phyloP scores from a whole-genome alignment of 345 rosid genomes.

The Citrus inodora region DNA sequence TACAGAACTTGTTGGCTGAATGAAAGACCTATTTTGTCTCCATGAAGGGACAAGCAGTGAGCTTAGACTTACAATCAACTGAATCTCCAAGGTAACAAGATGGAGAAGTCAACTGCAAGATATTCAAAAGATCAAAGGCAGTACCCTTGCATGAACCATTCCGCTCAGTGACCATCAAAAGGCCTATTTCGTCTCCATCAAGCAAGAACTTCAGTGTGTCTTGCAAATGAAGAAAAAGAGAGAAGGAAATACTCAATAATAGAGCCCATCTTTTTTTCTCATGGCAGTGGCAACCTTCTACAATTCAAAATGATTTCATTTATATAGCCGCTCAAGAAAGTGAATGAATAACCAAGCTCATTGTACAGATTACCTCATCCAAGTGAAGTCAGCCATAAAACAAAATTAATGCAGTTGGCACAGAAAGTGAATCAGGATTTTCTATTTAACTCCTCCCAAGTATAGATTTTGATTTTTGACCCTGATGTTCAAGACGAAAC shows the following conservation, averaged over 20 bases:
- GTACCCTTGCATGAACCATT: background rate
- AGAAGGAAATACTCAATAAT: background rate
- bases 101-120: background rate
- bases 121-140: background rate
- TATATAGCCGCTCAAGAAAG: background rate
- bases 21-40: background rate
- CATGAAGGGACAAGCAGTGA: background rate
- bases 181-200: background rate
- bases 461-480: background rate
- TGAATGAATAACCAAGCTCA: background rate
- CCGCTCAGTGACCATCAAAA: background rate
- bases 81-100: background rate
- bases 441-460: background rate
- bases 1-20: too few species aligned
- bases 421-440: background rate
- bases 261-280: background rate
- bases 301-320: background rate
- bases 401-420: background rate
- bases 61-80: background rate
- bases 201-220: background rate
- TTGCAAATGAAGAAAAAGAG: background rate
- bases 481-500: background rate
- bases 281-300: background rate
- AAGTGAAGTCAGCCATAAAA: background rate
- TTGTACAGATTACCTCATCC: background rate